Percentiles rank a stretch among this genome's conserved stretches.
These are phyloP conservation scores for Euphrasia arctica DNA, from an alignment of 305 asterid genomes.

Conservation along the genomic window DNA sequence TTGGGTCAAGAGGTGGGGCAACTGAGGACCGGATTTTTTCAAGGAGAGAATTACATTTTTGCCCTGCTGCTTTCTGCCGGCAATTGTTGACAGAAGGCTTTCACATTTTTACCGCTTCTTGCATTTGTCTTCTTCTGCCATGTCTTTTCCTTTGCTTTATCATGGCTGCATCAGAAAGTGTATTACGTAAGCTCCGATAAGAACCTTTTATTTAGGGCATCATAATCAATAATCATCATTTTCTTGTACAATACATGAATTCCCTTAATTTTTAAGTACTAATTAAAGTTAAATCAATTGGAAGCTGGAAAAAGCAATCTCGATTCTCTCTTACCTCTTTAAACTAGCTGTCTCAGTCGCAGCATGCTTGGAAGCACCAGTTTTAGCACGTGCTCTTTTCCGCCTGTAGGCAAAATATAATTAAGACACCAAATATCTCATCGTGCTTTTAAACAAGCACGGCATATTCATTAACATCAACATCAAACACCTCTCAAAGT, in stretches of 20 bases:
- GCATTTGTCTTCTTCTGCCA: constrained; percentile 38
- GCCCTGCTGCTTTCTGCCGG: constrained; percentile 50
- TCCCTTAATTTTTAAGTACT: not conserved
- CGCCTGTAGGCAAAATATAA: constrained; percentile 37
- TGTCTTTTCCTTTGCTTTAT: constrained; percentile 47
- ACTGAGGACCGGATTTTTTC: constrained; percentile 72
- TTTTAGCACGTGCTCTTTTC: constrained; percentile 36
- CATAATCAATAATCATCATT: not conserved
- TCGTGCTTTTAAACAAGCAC: too few species aligned
- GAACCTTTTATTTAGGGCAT: not conserved
- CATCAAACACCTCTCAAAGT: constrained; percentile 66
- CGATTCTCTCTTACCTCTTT: constrained; percentile 40
- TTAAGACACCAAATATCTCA: too few species aligned
- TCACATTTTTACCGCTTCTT: constrained; percentile 56
- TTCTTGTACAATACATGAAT: not conserved
- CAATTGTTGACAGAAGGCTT: constrained; percentile 74
- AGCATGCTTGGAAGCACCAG: constrained; percentile 40
- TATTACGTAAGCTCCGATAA: not conserved
- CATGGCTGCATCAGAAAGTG: constrained; percentile 38
- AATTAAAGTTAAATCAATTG: not conserved
- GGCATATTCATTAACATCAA: too few species aligned
- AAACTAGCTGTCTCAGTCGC: constrained; percentile 36
- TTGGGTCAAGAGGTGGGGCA: constrained; percentile 66
- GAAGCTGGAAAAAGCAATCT: constrained; percentile 16
- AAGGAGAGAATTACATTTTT: constrained; percentile 50